Conservation (phyloP, 805 yeast genomes). For the Starmerella gropengiesseri region DNA sequence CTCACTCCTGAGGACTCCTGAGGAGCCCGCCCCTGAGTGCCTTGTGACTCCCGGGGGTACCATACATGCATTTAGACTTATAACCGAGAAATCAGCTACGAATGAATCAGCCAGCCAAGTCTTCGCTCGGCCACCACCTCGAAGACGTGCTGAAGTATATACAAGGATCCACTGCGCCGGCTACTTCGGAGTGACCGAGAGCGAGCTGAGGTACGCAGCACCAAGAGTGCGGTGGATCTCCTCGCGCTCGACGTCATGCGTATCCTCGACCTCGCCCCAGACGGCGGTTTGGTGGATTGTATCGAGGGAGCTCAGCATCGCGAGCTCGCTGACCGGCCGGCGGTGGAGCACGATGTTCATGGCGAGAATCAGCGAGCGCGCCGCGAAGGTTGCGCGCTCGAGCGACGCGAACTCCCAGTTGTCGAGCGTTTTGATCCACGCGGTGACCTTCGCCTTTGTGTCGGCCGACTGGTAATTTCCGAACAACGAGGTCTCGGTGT, state of each 20-base stretch:
- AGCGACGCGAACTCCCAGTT: slow-evolving; percentile 76
- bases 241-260: slow-evolving; percentile 93
- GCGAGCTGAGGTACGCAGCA: slow-evolving; percentile 48
- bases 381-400: slow-evolving; percentile 76
- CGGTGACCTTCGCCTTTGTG: slow-evolving; percentile 49
- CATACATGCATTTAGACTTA: too few species aligned
- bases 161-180: not conserved
- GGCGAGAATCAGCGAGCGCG: slow-evolving; percentile 81
- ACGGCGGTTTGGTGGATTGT: slow-evolving; percentile 70
- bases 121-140: too few species aligned
- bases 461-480: slow-evolving; percentile 63
- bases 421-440: slow-evolving; percentile 54
- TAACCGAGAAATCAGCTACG: too few species aligned
- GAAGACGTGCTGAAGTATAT: too few species aligned
- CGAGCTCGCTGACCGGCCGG: slow-evolving; percentile 53
- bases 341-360: slow-evolving; percentile 42
- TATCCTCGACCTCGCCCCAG: slow-evolving; percentile 99
- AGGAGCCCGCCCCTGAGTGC: too few species aligned
- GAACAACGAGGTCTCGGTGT: slow-evolving; percentile 70
- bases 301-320: slow-evolving; percentile 70
- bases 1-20: too few species aligned
- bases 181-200: not conserved
- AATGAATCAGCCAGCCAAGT: too few species aligned
- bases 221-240: slow-evolving; percentile 76
- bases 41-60: too few species aligned